phyloP scores from a whole-genome alignment of 108 stramenopile genomes.

The Cylindrotheca fusiformis region DNA sequence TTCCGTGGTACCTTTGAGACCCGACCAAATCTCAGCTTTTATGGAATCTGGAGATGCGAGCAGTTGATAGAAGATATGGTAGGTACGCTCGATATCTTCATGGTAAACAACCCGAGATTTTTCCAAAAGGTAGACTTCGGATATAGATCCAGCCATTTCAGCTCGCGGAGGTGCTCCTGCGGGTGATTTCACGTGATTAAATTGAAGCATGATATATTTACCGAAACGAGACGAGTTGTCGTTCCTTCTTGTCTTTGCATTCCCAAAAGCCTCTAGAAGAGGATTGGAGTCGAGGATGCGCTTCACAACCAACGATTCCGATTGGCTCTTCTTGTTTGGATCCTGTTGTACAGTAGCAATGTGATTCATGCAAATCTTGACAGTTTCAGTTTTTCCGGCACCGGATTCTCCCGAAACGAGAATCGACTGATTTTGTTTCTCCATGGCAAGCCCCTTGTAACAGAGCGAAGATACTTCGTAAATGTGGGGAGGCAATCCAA shows the following conservation, averaged over 20 bases:
- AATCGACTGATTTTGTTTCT: slow-evolving; percentile 66
- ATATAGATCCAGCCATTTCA: slow-evolving; percentile 61
- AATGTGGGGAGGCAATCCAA: slow-evolving; percentile 50
- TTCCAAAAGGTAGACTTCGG: slow-evolving; percentile 93
- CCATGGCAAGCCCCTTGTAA: slow-evolving; percentile 57
- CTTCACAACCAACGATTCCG: slow-evolving; percentile 36
- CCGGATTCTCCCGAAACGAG: slow-evolving; percentile 83
- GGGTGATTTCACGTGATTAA: slow-evolving; percentile 40
- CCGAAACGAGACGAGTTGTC: slow-evolving; percentile 83
- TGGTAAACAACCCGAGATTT: slow-evolving; percentile 92
- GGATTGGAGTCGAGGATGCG: slow-evolving; percentile 82
- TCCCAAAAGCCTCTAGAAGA: slow-evolving; percentile 84
- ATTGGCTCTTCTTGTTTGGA: slow-evolving; percentile 29
- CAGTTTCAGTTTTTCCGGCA: slow-evolving; percentile 89
- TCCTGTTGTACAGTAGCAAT: slow-evolving; percentile 68
- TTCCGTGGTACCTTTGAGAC: slow-evolving; percentile 49
- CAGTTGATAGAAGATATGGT: slow-evolving; percentile 98
- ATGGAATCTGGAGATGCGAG: slow-evolving; percentile 67
- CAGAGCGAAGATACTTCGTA: slow-evolving; percentile 70
- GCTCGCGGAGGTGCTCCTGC: slow-evolving; percentile 46
- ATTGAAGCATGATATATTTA: slow-evolving; percentile 77
- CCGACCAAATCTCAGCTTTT: slow-evolving; percentile 67
- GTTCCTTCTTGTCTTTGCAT: slow-evolving; percentile 83
- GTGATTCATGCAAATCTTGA: slow-evolving; percentile 87
- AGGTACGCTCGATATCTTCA: slow-evolving; percentile 93